These are phyloP conservation scores for Dothistroma pini DNA, from an alignment of 2,329 filamentous ascomycete species.

Conservation along the genomic window DNA sequence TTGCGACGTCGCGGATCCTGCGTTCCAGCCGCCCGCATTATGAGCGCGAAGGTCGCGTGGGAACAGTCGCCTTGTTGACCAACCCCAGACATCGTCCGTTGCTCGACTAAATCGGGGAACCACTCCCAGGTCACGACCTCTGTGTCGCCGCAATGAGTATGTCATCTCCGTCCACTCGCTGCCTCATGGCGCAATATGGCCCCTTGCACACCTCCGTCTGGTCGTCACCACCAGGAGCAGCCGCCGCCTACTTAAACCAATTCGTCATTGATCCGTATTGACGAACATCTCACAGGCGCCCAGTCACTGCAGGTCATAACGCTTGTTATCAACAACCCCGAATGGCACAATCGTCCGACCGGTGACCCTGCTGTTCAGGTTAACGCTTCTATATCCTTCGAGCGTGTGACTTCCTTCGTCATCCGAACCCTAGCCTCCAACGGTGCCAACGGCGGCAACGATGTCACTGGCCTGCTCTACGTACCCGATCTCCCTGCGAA, in stretches of 20 bases:
- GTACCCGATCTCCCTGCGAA: conserved; percentile 63
- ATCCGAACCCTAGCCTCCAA: conserved; percentile 74
- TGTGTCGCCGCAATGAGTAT: conserved; percentile 38
- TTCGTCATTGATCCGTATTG: conserved; percentile 10
- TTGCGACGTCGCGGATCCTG: background rate
- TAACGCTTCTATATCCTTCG: conserved; percentile 32
- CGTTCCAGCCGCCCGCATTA: background rate
- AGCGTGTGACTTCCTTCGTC: conserved; percentile 44
- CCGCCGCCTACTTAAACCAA: background rate
- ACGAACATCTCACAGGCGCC: conserved; percentile 25
- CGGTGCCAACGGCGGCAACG: conserved; percentile 57
- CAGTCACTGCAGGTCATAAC: conserved; percentile 30
- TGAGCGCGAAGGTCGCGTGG: background rate
- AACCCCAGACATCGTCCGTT: background rate
- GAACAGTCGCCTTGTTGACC: conserved; percentile 9
- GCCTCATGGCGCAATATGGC: background rate
- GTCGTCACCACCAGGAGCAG: background rate
- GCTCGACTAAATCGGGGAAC: background rate
- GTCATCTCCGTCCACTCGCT: conserved; percentile 25
- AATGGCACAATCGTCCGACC: conserved; percentile 13
- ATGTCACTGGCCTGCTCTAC: conserved; percentile 77
- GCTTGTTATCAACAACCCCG: conserved; percentile 30
- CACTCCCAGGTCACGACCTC: background rate
- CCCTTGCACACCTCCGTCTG: conserved; percentile 1
- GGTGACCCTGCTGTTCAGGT: conserved; percentile 23